Conservation (phyloP, 495 filamentous ascomycete genomes). For the Penicillium arizonense region DNA sequence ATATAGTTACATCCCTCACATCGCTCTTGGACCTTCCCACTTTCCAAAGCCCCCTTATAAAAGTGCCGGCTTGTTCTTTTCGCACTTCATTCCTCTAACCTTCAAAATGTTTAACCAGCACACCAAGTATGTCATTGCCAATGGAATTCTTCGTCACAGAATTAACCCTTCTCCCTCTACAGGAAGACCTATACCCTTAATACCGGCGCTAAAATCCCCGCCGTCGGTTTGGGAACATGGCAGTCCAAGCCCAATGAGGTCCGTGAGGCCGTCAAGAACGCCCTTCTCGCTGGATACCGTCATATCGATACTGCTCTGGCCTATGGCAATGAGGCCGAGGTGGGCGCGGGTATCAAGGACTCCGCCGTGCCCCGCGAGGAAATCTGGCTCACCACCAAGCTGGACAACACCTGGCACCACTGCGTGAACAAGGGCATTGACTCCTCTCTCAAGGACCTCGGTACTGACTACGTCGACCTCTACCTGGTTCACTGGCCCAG, state of each 20-base stretch:
- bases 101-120: slow-evolving; percentile 42
- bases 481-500: slow-evolving; percentile 87
- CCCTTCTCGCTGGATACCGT: slow-evolving; percentile 69
- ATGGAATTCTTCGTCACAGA: background rate
- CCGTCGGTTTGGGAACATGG: slow-evolving; percentile 82
- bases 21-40: slow-evolving; percentile 41
- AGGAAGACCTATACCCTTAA: slow-evolving; percentile 73
- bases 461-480: slow-evolving; percentile 76
- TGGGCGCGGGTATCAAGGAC: slow-evolving; percentile 75
- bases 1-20: background rate
- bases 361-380: slow-evolving; percentile 77
- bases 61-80: background rate
- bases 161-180: background rate
- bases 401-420: slow-evolving; percentile 80
- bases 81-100: background rate
- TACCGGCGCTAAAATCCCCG: slow-evolving; percentile 76
- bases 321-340: slow-evolving; percentile 83
- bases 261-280: slow-evolving; percentile 68
- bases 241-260: slow-evolving; percentile 65
- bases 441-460: slow-evolving; percentile 65
- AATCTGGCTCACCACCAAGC: slow-evolving; percentile 87
- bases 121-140: slow-evolving; percentile 35
- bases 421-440: slow-evolving; percentile 67
- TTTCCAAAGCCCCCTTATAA: slow-evolving; percentile 13
- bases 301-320: slow-evolving; percentile 75